phyloP scores from a whole-genome alignment of 1,284 basidiomycete species.

The Pascua sp. region DNA sequence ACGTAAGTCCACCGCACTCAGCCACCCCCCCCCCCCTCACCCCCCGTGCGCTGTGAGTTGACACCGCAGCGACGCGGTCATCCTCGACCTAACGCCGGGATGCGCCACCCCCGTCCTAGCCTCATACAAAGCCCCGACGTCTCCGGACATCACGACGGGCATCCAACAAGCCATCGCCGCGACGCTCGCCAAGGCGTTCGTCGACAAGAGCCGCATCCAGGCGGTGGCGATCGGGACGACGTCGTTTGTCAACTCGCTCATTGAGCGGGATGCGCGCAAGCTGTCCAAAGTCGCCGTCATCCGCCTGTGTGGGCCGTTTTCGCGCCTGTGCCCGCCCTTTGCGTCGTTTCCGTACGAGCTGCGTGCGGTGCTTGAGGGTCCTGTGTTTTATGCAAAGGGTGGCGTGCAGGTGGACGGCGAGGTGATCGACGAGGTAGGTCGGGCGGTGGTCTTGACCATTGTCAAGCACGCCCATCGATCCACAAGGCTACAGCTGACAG shows the following conservation, averaged over 20 bases:
- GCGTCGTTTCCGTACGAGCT: slow-evolving; percentile 35
- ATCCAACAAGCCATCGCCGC: slow-evolving; percentile 43
- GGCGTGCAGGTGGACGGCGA: slow-evolving; percentile 40
- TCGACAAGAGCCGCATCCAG: slow-evolving; percentile 18
- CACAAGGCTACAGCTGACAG: background rate
- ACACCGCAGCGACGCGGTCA: slow-evolving; percentile 56
- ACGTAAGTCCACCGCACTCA: slow-evolving; percentile 39
- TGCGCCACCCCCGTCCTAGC: slow-evolving; percentile 50
- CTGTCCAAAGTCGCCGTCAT: slow-evolving; percentile 37
- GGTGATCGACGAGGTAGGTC: slow-evolving; percentile 23
- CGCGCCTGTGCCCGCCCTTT: slow-evolving; percentile 30
- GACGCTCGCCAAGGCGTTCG: slow-evolving; percentile 6
- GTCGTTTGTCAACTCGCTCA: slow-evolving; percentile 40
- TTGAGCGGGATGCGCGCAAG: slow-evolving; percentile 23
- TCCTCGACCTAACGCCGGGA: slow-evolving; percentile 52
- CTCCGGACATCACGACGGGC: slow-evolving; percentile 56
- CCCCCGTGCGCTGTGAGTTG: too few species aligned
- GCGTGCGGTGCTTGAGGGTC: slow-evolving; percentile 30
- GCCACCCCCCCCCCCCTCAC: background rate
- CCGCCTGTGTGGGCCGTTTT: slow-evolving; percentile 34
- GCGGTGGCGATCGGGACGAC: slow-evolving; percentile 39
- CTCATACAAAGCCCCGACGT: slow-evolving; percentile 57
- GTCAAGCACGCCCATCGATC: too few species aligned
- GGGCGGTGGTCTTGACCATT: background rate
- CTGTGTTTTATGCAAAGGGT: slow-evolving; percentile 28